Conservation (phyloP, 768 basidiomycete genomes). For the Hericium coralloides region DNA sequence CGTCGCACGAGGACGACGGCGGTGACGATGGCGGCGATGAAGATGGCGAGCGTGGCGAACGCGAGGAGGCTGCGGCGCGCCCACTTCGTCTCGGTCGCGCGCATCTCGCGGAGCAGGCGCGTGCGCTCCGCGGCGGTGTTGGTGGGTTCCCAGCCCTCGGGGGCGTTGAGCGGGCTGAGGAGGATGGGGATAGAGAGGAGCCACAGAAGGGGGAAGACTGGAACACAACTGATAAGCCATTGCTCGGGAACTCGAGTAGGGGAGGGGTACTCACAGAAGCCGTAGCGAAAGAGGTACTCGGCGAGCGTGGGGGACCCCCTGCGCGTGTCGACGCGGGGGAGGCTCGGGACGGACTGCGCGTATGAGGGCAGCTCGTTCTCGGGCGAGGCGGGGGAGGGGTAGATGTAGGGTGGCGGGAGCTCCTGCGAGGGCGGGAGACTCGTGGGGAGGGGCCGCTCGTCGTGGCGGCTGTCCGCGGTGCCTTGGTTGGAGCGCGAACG, state of each 20-base stretch:
- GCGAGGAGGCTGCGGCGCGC: slow-evolving; percentile 29
- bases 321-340: slow-evolving; percentile 10
- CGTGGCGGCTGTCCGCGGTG: slow-evolving; percentile 2
- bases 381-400: background rate
- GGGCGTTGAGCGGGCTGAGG: slow-evolving; percentile 30
- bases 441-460: background rate
- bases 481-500: background rate
- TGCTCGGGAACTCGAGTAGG: background rate
- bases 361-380: slow-evolving; percentile 26
- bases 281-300: slow-evolving; percentile 39
- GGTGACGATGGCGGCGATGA: slow-evolving; percentile 13
- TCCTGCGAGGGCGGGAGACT: background rate
- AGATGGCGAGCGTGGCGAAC: slow-evolving; percentile 11
- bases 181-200: slow-evolving; percentile 32
- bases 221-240: slow-evolving; percentile 1
- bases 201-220: slow-evolving; percentile 46
- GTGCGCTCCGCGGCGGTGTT: slow-evolving; percentile 29
- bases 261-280: slow-evolving; percentile 33
- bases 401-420: background rate
- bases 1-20: slow-evolving; percentile 12
- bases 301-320: slow-evolving; percentile 36
- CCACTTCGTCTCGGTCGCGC: slow-evolving; percentile 33
- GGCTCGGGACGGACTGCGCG: slow-evolving; percentile 5
- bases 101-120: slow-evolving; percentile 23
- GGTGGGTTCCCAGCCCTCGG: slow-evolving; percentile 25